Evolutionary conservation across 768 basidiomycete genomes (phyloP), one percentile per base, ranked within the genome.

Genomic region (Amanita muscaria): DNA sequence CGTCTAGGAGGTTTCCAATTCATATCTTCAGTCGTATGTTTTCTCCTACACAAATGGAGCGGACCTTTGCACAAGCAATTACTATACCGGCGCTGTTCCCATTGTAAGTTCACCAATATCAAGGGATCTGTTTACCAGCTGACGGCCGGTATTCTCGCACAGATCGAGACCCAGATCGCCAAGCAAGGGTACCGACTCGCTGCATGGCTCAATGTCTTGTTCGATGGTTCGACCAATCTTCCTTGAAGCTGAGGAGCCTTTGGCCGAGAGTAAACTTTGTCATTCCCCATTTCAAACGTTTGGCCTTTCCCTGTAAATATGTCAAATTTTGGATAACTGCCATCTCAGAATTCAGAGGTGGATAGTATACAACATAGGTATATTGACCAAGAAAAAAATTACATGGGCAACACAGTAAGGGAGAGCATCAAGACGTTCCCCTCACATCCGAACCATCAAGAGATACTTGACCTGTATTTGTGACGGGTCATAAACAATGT

Each of bases 391-490:
- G n/a, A n/a, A n/a, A n/a, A n/a, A n/a, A n/a, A n/a, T n/a, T n/a
- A n/a, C n/a, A n/a, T n/a, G n/a, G n/a, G n/a, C n/a, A n/a, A n/a
- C n/a, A n/a, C n/a, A n/a, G n/a, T n/a, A n/a, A n/a, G n/a, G n/a
- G n/a, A n/a, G n/a, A n/a, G n/a, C n/a, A n/a, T n/a, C n/a, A n/a
- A n/a, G n/a, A n/a, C n/a, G n/a, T n/a, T n/a, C n/a, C n/a, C n/a
- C n/a, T n/a, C n/a, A 29, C 69, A 73, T 69, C 47, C 74, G 64
- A 25, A 78, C 73, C 75, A 77, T 77, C 44, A 79, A 56, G 31
- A 79, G 56, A 52, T 79, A 79, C 52, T 70, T 64, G 56, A 79
- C 51, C 10, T 74, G 70, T 48, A 80, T 79, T 54, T 80, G 79
- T 5, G 74, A 60, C 3, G 68, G 46, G 48, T 76, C 65, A 53